Conservation (phyloP, 805 yeast genomes). For the Candida insectalens region DNA sequence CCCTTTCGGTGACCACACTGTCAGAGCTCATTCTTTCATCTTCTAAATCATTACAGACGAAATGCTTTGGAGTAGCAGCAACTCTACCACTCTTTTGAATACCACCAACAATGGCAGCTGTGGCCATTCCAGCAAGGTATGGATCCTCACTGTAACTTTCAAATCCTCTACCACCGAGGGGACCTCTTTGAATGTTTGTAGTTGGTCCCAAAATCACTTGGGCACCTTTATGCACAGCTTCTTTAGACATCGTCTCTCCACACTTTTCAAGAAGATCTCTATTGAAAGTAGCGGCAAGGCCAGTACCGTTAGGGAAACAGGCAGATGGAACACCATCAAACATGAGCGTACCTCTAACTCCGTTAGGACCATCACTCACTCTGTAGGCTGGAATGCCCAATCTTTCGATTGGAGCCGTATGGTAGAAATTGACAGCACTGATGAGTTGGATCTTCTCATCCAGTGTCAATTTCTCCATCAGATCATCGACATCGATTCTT, state of each 20-base stretch:
- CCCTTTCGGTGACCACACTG: conserved; percentile 45
- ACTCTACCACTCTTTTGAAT: conserved; percentile 41
- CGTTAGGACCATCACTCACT: conserved; percentile 38
- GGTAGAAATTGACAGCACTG: conserved; percentile 30
- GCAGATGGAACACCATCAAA: conserved; percentile 32
- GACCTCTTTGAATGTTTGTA: conserved; percentile 32
- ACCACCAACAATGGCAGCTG: conserved; percentile 44
- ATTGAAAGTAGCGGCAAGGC: conserved; percentile 34
- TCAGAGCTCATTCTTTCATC: conserved; percentile 40
- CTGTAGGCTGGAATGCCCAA: conserved; percentile 27
- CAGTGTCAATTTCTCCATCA: conserved; percentile 15
- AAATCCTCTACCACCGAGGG: conserved; percentile 34
- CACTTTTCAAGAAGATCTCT: conserved; percentile 27
- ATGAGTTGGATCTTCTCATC: conserved; percentile 24
- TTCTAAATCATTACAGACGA: conserved; percentile 54
- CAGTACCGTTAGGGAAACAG: conserved; percentile 39
- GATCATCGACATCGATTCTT: conserved; percentile 12
- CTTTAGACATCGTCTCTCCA: conserved; percentile 33
- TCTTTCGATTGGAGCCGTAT: conserved; percentile 25
- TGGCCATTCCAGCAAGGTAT: conserved; percentile 30
- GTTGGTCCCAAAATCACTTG: conserved; percentile 29
- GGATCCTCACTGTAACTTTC: conserved; percentile 37
- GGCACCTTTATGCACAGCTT: conserved; percentile 34
- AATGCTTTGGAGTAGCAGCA: conserved; percentile 53
- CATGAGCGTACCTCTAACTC: conserved; percentile 34